Conservation (phyloP, 2,329 filamentous ascomycete genomes). For the Aspergillus sp. region DNA sequence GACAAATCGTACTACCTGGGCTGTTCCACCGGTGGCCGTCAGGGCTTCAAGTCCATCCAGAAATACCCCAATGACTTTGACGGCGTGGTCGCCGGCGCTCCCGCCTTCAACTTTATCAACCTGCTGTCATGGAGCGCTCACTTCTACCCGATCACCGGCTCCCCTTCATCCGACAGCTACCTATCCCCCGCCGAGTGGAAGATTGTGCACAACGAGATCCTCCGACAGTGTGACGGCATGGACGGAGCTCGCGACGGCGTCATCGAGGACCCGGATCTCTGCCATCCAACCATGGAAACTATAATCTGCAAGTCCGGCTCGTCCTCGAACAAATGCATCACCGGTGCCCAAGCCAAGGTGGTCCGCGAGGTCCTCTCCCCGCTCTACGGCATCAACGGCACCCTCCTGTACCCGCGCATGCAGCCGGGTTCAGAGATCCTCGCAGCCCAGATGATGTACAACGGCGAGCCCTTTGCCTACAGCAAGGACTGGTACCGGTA, state of each 20-base stretch:
- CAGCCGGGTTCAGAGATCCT: constrained; percentile 33
- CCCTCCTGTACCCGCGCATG: constrained; percentile 35
- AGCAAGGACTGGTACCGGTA: constrained; percentile 47
- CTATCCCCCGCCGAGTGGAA: constrained; percentile 31
- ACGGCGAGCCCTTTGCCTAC: constrained; percentile 37
- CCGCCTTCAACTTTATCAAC: constrained; percentile 49
- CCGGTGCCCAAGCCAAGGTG: constrained; percentile 29
- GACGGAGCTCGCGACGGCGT: constrained; percentile 36
- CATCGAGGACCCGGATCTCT: constrained; percentile 39
- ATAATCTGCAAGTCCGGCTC: constrained; percentile 29
- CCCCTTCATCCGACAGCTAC: constrained; percentile 32
- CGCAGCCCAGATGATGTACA: constrained; percentile 33
- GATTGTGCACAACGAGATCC: constrained; percentile 36
- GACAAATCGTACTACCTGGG: constrained; percentile 48
- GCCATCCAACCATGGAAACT: constrained; percentile 31
- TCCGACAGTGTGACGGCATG: constrained; percentile 34
- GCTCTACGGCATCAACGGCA: constrained; percentile 31
- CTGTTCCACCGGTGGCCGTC: constrained; percentile 60
- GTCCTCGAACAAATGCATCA: constrained; percentile 27
- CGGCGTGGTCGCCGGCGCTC: constrained; percentile 52
- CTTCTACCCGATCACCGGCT: constrained; percentile 43
- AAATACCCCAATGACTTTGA: constrained; percentile 58
- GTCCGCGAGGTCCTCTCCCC: constrained; percentile 33
- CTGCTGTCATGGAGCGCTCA: constrained; percentile 45
- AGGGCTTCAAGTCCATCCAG: constrained; percentile 57